A percentile compares a stretch with the other conserved stretches of the same genome.
Conservation (phyloP, 2,329 filamentous ascomycete species). For the Fusarium sp. region DNA sequence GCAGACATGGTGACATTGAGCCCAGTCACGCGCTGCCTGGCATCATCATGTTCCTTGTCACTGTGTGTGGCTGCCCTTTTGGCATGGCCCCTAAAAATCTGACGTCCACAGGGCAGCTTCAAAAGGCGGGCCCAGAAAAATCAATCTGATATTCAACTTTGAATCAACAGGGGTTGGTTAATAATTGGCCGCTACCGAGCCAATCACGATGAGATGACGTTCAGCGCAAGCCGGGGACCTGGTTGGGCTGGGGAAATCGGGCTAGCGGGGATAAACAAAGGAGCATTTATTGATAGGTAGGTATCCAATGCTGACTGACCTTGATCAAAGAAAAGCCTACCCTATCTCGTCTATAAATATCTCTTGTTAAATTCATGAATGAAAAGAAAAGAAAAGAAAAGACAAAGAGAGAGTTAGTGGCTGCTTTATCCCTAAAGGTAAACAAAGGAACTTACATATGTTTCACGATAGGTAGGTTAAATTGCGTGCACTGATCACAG, state of each 20-base stretch:
- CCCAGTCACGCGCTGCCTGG: slow-evolving; percentile 43
- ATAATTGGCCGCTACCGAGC: slow-evolving; percentile 43
- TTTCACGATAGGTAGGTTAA: no score
- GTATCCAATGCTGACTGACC: no score
- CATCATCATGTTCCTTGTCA: slow-evolving; percentile 35
- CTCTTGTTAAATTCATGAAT: no score
- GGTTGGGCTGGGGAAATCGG: slow-evolving; percentile 45
- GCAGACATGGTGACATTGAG: slow-evolving; percentile 41
- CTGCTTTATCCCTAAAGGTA: no score
- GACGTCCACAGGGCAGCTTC: slow-evolving; percentile 19
- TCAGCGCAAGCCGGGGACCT: slow-evolving; percentile 46
- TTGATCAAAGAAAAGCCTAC: no score
- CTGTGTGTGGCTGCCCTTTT: slow-evolving; percentile 40
- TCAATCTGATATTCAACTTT: slow-evolving; percentile 52
- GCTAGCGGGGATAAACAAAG: slow-evolving; percentile 17
- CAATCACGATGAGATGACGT: slow-evolving; percentile 53
- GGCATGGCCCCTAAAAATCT: slow-evolving; percentile 38
- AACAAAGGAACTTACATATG: no score
- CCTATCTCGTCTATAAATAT: no score
- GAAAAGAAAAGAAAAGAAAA: no score
- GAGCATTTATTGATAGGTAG: neutral
- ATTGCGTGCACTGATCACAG: no score
- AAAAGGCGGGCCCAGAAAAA: slow-evolving; percentile 41
- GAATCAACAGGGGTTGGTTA: slow-evolving; percentile 48
- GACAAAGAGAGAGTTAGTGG: no score